Base-by-base conservation (phyloP, 164 flowering plant species). In the Sextonia rubra region DNA sequence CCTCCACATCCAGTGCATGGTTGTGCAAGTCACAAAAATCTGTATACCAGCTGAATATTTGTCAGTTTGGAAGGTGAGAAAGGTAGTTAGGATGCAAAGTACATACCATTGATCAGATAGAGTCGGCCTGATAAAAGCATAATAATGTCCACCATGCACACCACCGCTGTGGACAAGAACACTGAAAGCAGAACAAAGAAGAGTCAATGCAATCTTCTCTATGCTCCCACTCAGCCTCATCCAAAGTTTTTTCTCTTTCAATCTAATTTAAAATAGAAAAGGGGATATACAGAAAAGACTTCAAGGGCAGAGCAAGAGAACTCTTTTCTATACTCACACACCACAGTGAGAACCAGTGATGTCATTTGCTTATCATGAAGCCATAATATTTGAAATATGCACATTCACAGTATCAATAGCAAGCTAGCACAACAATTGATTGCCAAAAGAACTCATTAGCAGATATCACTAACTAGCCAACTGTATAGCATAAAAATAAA, bases 161-260 rank as follows among this genome's bases (percentile, higher is more conserved):
- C 86, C 86, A 6, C 86, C 86, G 74, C 86, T 83, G 60, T 83
- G 86, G 76, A 83, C 86, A 64, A 83, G 81, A 58, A 83, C 86
- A 75, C 86, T 83, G 84, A 72, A 68, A 66, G 14, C 0, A 56
- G 23, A 70, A 62, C n/a, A 27, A 37, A 23, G n/a, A 30, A 66
- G n/a, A 52, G 58, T 52, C 58, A 52, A 12, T 12, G 11, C 44
- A 37, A 37, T 7, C 5, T 37, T 37, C 44, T 37, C 44, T 37
- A 37, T 37, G 44, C 44, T 37, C 44, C 44, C 1, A 37, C 44
- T 37, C 44, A 37, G 44, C 44, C 8, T 37, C 44, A 37, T 37
- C 44, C 44, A 37, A 37, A 37, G 44, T 9, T 1, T 37, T 37
- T 37, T 0, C 44, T 37, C 8, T 32, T 37, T 37, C 44, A 37